phyloP scores from a whole-genome alignment of 345 rosid genomes.

The Reutealis trisperma region DNA sequence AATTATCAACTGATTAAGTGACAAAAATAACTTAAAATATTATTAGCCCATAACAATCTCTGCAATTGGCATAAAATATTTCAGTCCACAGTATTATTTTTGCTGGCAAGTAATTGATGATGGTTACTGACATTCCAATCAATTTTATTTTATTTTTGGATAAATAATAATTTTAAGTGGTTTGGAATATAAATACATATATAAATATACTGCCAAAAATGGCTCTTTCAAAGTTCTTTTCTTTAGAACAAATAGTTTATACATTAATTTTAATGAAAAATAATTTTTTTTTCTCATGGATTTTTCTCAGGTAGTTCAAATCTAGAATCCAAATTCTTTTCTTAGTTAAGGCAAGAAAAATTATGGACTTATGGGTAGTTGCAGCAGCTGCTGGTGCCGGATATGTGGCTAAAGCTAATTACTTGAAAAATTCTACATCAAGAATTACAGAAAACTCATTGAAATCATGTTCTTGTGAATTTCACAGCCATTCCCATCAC shows the following conservation, averaged over 20 bases:
- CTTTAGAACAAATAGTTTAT: background rate
- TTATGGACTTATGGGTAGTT: slow-evolving; percentile 47
- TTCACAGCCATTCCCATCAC: slow-evolving; percentile 19
- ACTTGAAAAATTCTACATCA: slow-evolving; percentile 23
- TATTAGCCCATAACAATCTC: too few relatives aligned
- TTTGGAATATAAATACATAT: background rate
- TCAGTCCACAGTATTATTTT: background rate
- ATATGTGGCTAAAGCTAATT: slow-evolving; percentile 31
- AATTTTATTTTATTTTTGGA: background rate
- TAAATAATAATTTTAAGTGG: slow-evolving; percentile 16
- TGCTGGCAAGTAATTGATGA: background rate
- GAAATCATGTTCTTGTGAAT: slow-evolving; percentile 8
- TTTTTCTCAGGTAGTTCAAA: too few relatives aligned
- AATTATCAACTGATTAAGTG: too few relatives aligned
- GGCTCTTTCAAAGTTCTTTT: slow-evolving; percentile 5
- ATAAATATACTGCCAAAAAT: background rate
- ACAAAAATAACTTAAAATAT: too few relatives aligned
- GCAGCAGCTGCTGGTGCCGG: slow-evolving; percentile 47
- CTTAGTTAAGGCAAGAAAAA: background rate
- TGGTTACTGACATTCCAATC: background rate
- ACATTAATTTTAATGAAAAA: background rate
- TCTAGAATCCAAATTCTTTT: background rate
- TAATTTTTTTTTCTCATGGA: background rate
- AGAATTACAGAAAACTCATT: slow-evolving; percentile 17
- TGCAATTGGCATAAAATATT: background rate